Conservation (phyloP, 192 early-diverging fungal species). For the Backusella westeae region DNA sequence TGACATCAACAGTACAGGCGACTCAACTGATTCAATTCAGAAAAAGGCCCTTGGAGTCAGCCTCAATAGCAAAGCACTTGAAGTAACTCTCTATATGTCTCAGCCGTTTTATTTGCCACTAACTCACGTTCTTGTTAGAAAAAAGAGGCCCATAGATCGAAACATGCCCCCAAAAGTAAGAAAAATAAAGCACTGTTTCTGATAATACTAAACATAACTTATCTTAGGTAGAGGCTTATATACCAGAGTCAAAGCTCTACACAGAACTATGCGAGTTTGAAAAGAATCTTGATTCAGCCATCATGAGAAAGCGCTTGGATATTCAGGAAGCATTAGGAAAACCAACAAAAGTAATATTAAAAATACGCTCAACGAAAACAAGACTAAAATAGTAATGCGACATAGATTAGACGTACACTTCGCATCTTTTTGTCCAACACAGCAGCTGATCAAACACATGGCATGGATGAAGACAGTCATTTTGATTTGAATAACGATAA, state of each 20-base stretch:
- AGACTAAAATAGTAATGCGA: not conserved
- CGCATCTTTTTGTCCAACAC: slow-evolving; percentile 93
- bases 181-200: not conserved
- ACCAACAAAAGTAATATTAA: slow-evolving; percentile 58
- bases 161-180: slow-evolving; percentile 33
- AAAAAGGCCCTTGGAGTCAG: slow-evolving; percentile 21
- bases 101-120: not conserved
- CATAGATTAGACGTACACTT: slow-evolving; percentile 70
- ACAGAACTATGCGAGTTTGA: slow-evolving; percentile 86
- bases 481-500: slow-evolving; percentile 46
- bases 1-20: not conserved
- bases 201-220: not conserved
- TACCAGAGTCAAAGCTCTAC: slow-evolving; percentile 91
- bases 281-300: slow-evolving; percentile 82
- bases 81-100: not conserved
- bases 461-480: slow-evolving; percentile 42
- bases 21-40: slow-evolving; percentile 18
- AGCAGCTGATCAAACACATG: slow-evolving; percentile 67
- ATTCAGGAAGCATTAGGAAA: slow-evolving; percentile 82
- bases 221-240: slow-evolving; percentile 78
- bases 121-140: slow-evolving; percentile 6
- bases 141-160: slow-evolving; percentile 19
- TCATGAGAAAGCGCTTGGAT: slow-evolving; percentile 88
- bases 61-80: slow-evolving; percentile 21
- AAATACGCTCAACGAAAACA: no score